These are phyloP conservation scores for Trichopus zeylanicus DNA, from an alignment of 116 monocot species.

Conservation along the genomic window DNA sequence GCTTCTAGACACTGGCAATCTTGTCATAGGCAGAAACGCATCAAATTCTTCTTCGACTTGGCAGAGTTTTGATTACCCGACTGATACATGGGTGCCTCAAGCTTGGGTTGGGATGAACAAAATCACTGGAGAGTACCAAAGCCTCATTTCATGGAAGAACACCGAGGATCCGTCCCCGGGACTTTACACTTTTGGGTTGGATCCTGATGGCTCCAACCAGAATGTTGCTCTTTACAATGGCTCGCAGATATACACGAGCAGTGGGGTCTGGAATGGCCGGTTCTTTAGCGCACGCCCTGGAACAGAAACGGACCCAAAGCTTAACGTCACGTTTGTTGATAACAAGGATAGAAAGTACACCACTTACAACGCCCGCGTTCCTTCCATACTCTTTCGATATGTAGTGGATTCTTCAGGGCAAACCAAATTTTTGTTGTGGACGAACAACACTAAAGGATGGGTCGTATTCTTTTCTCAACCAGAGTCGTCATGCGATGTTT, in stretches of 20 bases:
- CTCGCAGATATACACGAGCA: background rate
- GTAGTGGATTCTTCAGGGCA: background rate
- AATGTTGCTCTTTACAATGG: background rate
- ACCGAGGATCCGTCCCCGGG: conserved; percentile 13
- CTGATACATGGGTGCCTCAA: conserved; percentile 8
- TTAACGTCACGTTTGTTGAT: background rate
- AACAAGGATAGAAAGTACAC: background rate
- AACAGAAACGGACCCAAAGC: background rate
- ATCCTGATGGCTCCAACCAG: conserved; percentile 1
- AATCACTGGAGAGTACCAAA: background rate
- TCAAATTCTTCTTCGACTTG: background rate
- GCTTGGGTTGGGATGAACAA: background rate
- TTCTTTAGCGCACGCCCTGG: background rate
- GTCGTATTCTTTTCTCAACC: background rate
- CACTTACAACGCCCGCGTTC: background rate
- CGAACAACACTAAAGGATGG: background rate
- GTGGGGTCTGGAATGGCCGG: conserved; percentile 1
- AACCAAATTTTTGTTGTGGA: background rate
- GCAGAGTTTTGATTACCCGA: conserved; percentile 25
- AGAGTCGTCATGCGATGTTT: background rate
- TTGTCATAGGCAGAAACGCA: background rate
- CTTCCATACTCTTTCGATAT: background rate
- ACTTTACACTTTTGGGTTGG: background rate
- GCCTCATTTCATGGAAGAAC: conserved; percentile 7
- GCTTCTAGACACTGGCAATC: background rate